Conservation (phyloP, 768 basidiomycete species). For the Hygrocybe punicea region DNA sequence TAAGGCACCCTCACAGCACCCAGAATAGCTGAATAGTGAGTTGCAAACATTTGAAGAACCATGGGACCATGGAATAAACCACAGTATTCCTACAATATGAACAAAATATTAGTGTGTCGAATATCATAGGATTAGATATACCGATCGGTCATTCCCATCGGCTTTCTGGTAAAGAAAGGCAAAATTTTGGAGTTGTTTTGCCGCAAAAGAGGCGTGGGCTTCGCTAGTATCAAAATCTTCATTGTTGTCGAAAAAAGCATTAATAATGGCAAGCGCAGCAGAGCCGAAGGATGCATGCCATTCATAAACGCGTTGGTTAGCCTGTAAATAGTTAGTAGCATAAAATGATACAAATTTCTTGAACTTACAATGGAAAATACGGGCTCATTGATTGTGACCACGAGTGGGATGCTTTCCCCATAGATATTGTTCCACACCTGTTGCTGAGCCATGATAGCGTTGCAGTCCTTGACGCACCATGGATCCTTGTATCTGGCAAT, state of each 20-base stretch:
- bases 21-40: neutral
- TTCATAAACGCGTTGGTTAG: constrained; percentile 6
- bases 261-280: constrained; percentile 4
- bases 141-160: neutral
- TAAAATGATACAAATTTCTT: neutral
- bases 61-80: neutral
- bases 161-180: neutral
- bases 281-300: constrained; percentile 7
- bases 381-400: neutral
- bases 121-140: neutral
- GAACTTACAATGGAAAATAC: constrained; percentile 4
- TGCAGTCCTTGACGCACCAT: constrained; percentile 1
- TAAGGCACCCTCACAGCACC: neutral
- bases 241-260: constrained; percentile 1
- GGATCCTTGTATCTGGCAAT: constrained; percentile 5
- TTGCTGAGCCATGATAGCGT: constrained; percentile 5
- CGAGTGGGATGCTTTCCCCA: neutral
- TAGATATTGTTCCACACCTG: neutral
- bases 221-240: neutral
- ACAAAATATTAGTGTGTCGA: neutral
- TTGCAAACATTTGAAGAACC: neutral
- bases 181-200: neutral
- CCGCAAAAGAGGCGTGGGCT: neutral
- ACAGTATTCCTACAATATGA: neutral
- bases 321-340: neutral